Evolutionary conservation across 208 protist species (phyloP), one percentile per base, ranked within the genome.

Genomic region (Porcisia hertigi): DNA sequence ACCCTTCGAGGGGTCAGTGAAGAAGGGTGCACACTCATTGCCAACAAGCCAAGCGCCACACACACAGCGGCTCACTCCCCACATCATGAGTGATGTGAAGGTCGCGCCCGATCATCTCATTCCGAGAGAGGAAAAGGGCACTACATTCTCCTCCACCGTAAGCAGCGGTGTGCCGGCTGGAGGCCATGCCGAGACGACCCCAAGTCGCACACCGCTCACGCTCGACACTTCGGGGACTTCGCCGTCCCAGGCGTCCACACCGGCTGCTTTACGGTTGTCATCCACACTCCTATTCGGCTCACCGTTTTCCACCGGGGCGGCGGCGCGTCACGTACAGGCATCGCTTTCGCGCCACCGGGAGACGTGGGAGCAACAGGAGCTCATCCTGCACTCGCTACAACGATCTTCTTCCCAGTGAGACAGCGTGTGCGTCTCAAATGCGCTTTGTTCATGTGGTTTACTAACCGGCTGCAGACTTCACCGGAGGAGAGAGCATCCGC

Each of bases 281-380:
- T 49, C 71, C 54, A 69, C 70, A 34, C 55, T 62, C 18, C 18
- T 63, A 18, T 69, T 11, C 39, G 25, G 43, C 39, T 82, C 78
- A 2, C 78, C 78, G 39, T 69, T 36, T 43, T 53, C 71, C 43
- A 65, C 72, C 58, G 73, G 69, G 53, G 73, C 71, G 59, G 69
- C 73, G 14, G 78, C 72, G 57, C 78, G 78, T 20, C 69, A 82
- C 73, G 70, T 64, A 30, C 73, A 75, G 52, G 69, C 72, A 34
- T 75, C 73, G 12, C 72, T 82, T 73, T 70, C 41, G 43, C 78
- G 78, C 9, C 73, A 82, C 9, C 78, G 73, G n/a, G 73, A 73
- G 58, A 53, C 72, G 11, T 82, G 78, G 78, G 72, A 82, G 69
- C 78, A 82, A 60, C 78, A 82, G 53, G 60, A 77, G 60, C 60